A percentile compares a stretch with the other conserved stretches of the same genome.
Conservation (phyloP, 768 basidiomycete genomes). For the Lactarius hengduanensis region DNA sequence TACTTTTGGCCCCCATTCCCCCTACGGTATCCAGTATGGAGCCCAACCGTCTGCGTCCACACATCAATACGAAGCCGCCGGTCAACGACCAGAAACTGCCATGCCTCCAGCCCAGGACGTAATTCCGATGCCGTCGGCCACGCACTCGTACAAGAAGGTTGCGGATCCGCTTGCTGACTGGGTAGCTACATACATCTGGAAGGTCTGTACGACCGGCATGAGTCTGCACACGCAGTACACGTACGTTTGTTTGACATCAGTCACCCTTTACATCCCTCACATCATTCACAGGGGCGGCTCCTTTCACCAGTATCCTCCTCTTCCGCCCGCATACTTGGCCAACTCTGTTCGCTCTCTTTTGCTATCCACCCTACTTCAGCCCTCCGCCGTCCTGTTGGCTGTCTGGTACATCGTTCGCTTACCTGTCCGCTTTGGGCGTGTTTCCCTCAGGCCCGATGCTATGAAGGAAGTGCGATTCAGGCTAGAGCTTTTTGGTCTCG, state of each 20-base stretch:
- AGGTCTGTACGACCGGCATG: slow-evolving; percentile 72
- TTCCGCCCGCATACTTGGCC: slow-evolving; percentile 54
- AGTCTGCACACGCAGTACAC: slow-evolving; percentile 54
- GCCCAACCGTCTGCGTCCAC: slow-evolving; percentile 26
- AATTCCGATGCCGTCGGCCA: slow-evolving; percentile 50
- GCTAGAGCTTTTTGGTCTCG: slow-evolving; percentile 51
- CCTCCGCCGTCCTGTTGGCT: slow-evolving; percentile 74
- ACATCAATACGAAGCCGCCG: slow-evolving; percentile 29
- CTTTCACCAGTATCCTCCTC: slow-evolving; percentile 41
- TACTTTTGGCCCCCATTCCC: slow-evolving; percentile 22
- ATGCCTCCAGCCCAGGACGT: slow-evolving; percentile 43
- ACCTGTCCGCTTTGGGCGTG: slow-evolving; percentile 63
- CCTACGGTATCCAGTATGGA: slow-evolving; percentile 32
- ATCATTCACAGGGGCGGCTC: slow-evolving; percentile 18
- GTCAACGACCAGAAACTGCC: slow-evolving; percentile 34
- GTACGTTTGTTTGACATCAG: slow-evolving; percentile 43
- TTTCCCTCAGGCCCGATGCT: slow-evolving; percentile 49
- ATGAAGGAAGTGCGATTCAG: slow-evolving; percentile 64
- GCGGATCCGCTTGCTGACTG: slow-evolving; percentile 77
- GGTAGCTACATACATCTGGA: slow-evolving; percentile 80
- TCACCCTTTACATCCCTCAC: slow-evolving; percentile 3
- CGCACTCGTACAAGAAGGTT: slow-evolving; percentile 63
- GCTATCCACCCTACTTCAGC: slow-evolving; percentile 77
- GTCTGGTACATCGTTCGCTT: slow-evolving; percentile 81
- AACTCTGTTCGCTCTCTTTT: slow-evolving; percentile 68